Percentiles rank a stretch among this genome's conserved stretches.
These are phyloP conservation scores for Nothophytophthora sp. DNA, from an alignment of 352 stramenopile species.

Conservation along the genomic window DNA sequence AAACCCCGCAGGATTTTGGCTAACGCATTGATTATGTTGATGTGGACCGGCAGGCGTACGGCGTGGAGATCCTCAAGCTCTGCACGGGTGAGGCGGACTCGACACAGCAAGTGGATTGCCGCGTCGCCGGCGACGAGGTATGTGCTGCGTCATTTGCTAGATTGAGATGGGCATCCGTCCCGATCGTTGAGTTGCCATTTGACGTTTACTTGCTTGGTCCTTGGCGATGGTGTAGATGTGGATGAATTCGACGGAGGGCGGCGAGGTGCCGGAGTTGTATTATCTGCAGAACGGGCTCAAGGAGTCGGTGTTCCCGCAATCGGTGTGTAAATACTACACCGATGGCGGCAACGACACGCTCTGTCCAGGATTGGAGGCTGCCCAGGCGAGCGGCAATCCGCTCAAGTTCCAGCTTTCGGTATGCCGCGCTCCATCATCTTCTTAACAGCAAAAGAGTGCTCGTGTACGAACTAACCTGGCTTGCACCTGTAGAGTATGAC, in stretches of 20 bases:
- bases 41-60: conserved; percentile 48
- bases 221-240: conserved; percentile 67
- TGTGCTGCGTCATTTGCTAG: background rate
- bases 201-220: too few species aligned
- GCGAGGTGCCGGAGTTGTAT: conserved; percentile 73
- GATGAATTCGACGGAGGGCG: conserved; percentile 81
- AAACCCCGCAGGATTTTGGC: background rate
- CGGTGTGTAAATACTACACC: conserved; percentile 72
- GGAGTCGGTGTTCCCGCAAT: conserved; percentile 69
- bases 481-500: conserved; percentile 51
- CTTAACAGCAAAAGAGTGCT: too few species aligned
- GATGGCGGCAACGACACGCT: conserved; percentile 61
- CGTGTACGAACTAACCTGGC: background rate
- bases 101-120: conserved; percentile 66
- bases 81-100: conserved; percentile 66
- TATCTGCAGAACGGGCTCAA: conserved; percentile 79
- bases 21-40: background rate
- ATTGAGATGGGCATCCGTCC: background rate
- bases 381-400: conserved; percentile 51
- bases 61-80: conserved; percentile 67
- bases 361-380: conserved; percentile 61
- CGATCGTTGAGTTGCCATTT: too few species aligned
- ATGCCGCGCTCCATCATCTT: background rate
- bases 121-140: conserved; percentile 65
- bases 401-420: conserved; percentile 71